Evolutionary conservation across 129 eudicot genomes (phyloP), one percentile per base, ranked within the genome.

Genomic region (Cynara cardunculus): DNA sequence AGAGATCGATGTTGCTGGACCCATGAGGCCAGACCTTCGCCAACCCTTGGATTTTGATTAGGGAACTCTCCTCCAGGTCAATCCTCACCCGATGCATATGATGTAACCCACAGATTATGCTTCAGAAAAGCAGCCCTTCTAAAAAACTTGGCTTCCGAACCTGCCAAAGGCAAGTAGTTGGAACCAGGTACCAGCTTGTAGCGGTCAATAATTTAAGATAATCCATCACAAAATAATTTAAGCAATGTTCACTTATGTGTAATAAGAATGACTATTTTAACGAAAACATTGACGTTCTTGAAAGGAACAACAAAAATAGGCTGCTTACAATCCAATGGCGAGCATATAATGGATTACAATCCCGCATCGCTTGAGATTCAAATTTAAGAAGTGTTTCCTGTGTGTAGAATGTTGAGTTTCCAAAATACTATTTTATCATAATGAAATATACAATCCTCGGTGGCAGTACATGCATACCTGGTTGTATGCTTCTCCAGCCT

Each of bases 11-110:
- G 88, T 72, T 91, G 82, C 85, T 91, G 87, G 71, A 91, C 92
- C 98, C 98, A 93, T 1, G 98, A 89, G 76, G 88, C 94, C 82
- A 93, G 82, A 62, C 98, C 98, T 80, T 93, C 98, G n/a, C 98
- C 97, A 75, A 82, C 98, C 73, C 98, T 93, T 34, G 98, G 98
- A 67, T 93, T 93, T 84, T 93, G 98, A 84, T 93, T 93, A 69
- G 98, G 98, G 37, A 93, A 93, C 81, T 93, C 97, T 73, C 98
- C 98, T 26, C 98, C 98, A 8, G 97, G 97, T 73, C 89, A 93
- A 70, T 89, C 82, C 85, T 93, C 98, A 21, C 89, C 93, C 18
- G 86, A 85, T 53, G 91, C 88, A 82, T 87, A 93, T 46, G 81
- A 90, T 62, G 98, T 93, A 73, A 93, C 94, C 97, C 98, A 93